These are phyloP conservation scores for Acacia crassicarpa DNA, from an alignment of 306 rosid genomes.

Conservation along the genomic window DNA sequence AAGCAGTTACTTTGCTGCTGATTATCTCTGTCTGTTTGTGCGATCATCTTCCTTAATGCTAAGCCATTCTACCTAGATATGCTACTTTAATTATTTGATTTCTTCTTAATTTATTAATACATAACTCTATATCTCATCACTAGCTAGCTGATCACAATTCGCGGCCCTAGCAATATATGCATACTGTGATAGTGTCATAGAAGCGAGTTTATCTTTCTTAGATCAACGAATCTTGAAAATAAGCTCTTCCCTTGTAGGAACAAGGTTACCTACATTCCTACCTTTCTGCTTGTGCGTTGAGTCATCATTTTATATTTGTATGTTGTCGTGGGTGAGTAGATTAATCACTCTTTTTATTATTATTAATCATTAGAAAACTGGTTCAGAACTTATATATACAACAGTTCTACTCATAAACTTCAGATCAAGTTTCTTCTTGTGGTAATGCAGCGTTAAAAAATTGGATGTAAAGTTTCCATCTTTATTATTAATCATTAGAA, in stretches of 20 bases:
- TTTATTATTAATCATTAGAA: background rate
- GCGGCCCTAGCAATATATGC: background rate
- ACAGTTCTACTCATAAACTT: background rate
- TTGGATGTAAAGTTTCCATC: background rate
- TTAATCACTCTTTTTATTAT: background rate
- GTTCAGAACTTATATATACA: background rate
- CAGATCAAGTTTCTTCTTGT: background rate
- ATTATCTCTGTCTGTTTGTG: background rate
- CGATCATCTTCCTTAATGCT: background rate
- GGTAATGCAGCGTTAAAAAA: conserved; percentile 3
- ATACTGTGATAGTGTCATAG: too few species aligned
- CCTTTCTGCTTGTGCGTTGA: too few species aligned
- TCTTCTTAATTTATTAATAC: background rate
- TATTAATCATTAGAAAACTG: background rate
- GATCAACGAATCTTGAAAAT: too few species aligned
- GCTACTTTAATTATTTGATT: background rate
- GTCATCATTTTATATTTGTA: background rate
- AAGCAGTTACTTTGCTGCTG: background rate
- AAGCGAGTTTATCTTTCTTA: too few species aligned
- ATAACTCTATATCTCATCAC: background rate
- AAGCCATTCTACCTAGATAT: background rate
- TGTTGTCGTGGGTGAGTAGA: background rate
- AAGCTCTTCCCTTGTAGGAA: too few species aligned
- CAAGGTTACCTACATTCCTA: too few species aligned
- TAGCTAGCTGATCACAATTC: background rate